Percentiles rank a stretch among this genome's conserved stretches.
Conservation (phyloP, 2,329 filamentous ascomycete species). For the Annulohypoxylon truncatum region DNA sequence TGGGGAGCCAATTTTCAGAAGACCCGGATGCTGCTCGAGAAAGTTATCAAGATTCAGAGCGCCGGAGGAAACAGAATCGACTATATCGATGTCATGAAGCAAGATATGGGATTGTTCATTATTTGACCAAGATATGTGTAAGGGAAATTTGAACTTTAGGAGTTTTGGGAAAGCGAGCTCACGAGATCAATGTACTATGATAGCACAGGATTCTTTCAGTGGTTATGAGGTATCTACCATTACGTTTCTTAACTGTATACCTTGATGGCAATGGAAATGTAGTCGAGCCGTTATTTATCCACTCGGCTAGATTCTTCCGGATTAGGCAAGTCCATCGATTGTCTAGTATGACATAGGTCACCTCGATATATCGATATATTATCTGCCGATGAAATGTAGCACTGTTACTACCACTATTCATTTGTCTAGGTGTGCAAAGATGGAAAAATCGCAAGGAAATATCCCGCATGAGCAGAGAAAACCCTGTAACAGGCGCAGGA, state of each 20-base stretch:
- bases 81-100: slow-evolving; percentile 40
- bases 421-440: not conserved
- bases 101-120: slow-evolving; percentile 33
- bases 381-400: not conserved
- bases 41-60: slow-evolving; percentile 34
- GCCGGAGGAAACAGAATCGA: slow-evolving; percentile 33
- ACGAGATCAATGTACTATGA: not conserved
- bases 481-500: slow-evolving; percentile 1
- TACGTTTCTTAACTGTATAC: not conserved
- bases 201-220: not conserved
- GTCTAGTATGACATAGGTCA: not conserved
- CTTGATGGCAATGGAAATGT: not conserved
- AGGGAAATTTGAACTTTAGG: not conserved
- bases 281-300: slow-evolving; percentile 2
- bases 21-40: slow-evolving; percentile 36
- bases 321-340: slow-evolving; percentile 21
- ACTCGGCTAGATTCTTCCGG: slow-evolving; percentile 22
- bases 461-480: not conserved
- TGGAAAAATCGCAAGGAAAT: slow-evolving; percentile 26
- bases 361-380: not conserved
- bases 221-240: not conserved
- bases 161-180: not conserved
- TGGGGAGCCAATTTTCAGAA: slow-evolving; percentile 41
- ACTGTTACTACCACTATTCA: not conserved
- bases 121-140: slow-evolving; percentile 19